These are phyloP conservation scores for Candida khao-thaluensis DNA, from an alignment of 805 yeast species.

Conservation along the genomic window DNA sequence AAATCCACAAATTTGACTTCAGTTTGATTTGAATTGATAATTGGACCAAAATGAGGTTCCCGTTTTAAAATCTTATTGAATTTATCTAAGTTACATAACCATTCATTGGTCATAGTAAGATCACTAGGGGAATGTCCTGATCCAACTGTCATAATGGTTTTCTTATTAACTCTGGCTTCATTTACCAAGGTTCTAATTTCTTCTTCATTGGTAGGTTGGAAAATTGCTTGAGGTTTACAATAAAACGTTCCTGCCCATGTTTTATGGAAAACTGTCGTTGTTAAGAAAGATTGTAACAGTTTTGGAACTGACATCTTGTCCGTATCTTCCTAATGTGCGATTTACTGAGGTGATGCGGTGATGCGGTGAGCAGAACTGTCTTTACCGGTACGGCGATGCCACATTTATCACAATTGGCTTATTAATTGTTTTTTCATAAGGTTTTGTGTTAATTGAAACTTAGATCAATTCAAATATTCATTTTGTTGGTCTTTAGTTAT, in stretches of 20 bases:
- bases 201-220: slow-evolving; percentile 73
- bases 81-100: slow-evolving; percentile 85
- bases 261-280: slow-evolving; percentile 47
- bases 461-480: too few species aligned
- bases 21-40: slow-evolving; percentile 15
- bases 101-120: slow-evolving; percentile 81
- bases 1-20: slow-evolving; percentile 76
- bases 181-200: slow-evolving; percentile 67
- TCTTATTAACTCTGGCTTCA: slow-evolving; percentile 56
- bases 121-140: slow-evolving; percentile 95
- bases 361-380: too few species aligned
- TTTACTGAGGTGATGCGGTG: too few species aligned
- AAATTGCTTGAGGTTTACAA: slow-evolving; percentile 72
- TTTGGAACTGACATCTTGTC: slow-evolving; percentile 30
- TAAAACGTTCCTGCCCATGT: slow-evolving; percentile 93
- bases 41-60: slow-evolving; percentile 46
- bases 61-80: slow-evolving; percentile 55
- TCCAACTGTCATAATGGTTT: slow-evolving; percentile 81
- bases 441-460: too few species aligned
- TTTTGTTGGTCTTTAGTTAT: too few species aligned
- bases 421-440: too few species aligned
- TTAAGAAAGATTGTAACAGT: slow-evolving; percentile 31
- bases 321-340: too few species aligned
- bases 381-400: too few species aligned
- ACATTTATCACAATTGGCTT: too few species aligned